Conservation (phyloP, 768 basidiomycete species). For the Chlorophyllum brunneum region DNA sequence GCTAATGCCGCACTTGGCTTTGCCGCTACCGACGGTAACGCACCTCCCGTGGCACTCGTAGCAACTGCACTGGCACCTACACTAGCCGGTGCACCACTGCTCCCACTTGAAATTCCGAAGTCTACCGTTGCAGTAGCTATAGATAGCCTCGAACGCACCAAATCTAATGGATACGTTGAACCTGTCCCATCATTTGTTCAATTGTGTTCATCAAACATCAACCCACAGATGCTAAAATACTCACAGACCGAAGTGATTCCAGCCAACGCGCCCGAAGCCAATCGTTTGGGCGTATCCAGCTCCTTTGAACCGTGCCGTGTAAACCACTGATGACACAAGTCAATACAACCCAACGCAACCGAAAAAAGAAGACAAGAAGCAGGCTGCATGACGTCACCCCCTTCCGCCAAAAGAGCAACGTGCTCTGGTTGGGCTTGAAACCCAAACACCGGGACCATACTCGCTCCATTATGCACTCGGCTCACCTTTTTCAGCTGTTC, state of each 20-base stretch:
- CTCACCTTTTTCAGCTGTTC: conserved; percentile 85
- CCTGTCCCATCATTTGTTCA: too few species aligned
- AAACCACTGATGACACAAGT: conserved; percentile 51
- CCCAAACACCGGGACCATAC: neutral
- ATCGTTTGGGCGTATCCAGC: conserved; percentile 84
- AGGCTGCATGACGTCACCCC: conserved; percentile 28
- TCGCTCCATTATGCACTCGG: neutral
- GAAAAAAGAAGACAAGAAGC: conserved; percentile 1
- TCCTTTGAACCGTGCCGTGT: conserved; percentile 62
- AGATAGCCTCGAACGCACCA: conserved; percentile 87
- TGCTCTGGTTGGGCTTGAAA: neutral
- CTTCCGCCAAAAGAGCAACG: neutral
- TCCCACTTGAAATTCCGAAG: conserved; percentile 13
- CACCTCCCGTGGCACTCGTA: conserved; percentile 21
- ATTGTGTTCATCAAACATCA: neutral
- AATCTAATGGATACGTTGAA: conserved; percentile 89
- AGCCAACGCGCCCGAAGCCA: conserved; percentile 85
- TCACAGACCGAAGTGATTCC: conserved; percentile 93
- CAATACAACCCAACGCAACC: neutral
- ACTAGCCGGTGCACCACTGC: conserved; percentile 23
- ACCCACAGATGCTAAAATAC: conserved; percentile 27
- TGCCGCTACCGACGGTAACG: conserved; percentile 17
- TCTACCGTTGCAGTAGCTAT: conserved; percentile 80
- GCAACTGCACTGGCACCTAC: conserved; percentile 17
- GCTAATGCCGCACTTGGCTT: conserved; percentile 32